A percentile compares a stretch with the other conserved stretches of the same genome.
Evolutionary conservation across 495 filamentous ascomycete species (phyloP).

Genomic region (Patellaria atrata): DNA sequence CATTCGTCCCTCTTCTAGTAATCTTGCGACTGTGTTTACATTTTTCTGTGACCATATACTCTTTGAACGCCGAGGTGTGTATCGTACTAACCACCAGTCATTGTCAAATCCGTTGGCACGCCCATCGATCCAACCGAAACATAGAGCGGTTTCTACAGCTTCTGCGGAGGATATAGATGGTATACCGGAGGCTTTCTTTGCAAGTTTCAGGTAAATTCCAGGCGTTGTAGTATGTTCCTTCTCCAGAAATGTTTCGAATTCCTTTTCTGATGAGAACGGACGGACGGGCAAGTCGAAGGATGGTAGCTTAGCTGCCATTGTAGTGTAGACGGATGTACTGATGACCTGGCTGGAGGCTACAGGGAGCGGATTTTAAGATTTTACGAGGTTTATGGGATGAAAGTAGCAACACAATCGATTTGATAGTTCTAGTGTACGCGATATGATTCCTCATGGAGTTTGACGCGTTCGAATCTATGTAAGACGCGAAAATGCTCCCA

Average conservation of each 20-base stretch:
- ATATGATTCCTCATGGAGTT: too few species aligned
- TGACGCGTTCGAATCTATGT: too few species aligned
- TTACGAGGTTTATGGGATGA: too few species aligned
- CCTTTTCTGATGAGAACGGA: conserved; percentile 26
- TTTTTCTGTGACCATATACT: conserved; percentile 41
- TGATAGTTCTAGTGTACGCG: too few species aligned
- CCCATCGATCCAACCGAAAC: conserved; percentile 48
- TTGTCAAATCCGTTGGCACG: conserved; percentile 32
- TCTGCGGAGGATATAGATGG: conserved; percentile 36
- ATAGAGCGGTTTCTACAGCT: conserved; percentile 41
- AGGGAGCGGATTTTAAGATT: too few species aligned
- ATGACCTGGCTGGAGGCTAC: too few species aligned
- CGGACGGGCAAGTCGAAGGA: conserved; percentile 28
- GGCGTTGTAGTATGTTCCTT: conserved; percentile 21
- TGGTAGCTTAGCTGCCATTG: too few species aligned
- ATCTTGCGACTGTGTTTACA: conserved; percentile 30
- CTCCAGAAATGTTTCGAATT: conserved; percentile 35
- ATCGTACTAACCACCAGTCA: conserved; percentile 34
- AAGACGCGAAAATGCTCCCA: too few species aligned
- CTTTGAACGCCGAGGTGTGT: conserved; percentile 39
- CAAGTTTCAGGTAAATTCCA: conserved; percentile 40
- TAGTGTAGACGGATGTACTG: too few species aligned
- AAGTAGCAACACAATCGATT: too few species aligned
- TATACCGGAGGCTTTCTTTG: conserved; percentile 34
- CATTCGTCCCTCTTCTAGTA: conserved; percentile 34